Percentiles rank a stretch among this genome's conserved stretches.
phyloP scores from a whole-genome alignment of 805 yeast species.

The Lachancea thermotolerans region DNA sequence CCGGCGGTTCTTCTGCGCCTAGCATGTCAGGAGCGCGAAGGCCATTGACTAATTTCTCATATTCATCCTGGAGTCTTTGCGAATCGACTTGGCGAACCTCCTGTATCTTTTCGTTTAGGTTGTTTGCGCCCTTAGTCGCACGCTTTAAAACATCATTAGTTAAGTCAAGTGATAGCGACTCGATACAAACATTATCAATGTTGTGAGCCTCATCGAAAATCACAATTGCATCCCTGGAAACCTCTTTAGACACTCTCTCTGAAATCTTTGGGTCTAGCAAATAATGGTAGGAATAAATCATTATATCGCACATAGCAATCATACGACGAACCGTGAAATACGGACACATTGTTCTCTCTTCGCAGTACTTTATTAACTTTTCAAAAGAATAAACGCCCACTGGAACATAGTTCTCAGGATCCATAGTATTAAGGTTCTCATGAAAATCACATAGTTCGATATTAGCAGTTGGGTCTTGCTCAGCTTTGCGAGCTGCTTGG shows the following conservation, averaged over 20 bases:
- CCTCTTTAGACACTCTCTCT: conserved; percentile 85
- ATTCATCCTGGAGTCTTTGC: conserved; percentile 79
- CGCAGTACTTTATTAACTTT: conserved; percentile 68
- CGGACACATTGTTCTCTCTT: conserved; percentile 79
- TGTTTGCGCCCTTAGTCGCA: conserved; percentile 82
- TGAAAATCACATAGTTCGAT: conserved; percentile 75
- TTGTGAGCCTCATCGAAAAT: conserved; percentile 99
- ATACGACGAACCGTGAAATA: conserved; percentile 96
- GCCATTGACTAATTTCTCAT: conserved; percentile 85
- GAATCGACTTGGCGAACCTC: conserved; percentile 80
- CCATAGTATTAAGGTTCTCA: conserved; percentile 79
- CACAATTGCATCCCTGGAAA: conserved; percentile 86
- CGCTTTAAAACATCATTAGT: conserved; percentile 83
- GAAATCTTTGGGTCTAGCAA: conserved; percentile 95
- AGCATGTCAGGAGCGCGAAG: conserved; percentile 72
- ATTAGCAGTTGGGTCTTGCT: conserved; percentile 51
- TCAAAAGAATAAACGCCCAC: conserved; percentile 95
- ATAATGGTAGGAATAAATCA: conserved; percentile 95
- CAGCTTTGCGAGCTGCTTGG: conserved; percentile 60
- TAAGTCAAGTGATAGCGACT: conserved; percentile 82
- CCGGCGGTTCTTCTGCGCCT: conserved; percentile 47
- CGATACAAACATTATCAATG: conserved; percentile 97
- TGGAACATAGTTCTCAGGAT: conserved; percentile 84
- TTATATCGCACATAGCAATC: conserved; percentile 89
- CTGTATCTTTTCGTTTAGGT: conserved; percentile 73